These are phyloP conservation scores for Annulohypoxylon truncatum DNA, from an alignment of 2,329 filamentous ascomycete species.

Conservation along the genomic window DNA sequence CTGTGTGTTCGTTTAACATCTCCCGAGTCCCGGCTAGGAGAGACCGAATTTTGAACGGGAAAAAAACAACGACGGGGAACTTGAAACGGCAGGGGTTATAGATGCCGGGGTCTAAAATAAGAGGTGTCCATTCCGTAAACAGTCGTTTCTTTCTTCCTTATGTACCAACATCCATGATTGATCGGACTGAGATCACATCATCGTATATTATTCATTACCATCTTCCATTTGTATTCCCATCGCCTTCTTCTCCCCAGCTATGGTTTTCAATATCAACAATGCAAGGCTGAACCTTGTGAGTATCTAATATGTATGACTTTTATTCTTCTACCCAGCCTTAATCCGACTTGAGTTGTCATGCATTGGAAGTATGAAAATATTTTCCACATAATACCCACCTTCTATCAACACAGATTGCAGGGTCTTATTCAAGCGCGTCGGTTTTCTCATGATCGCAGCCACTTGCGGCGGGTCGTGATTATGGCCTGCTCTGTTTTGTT, in stretches of 20 bases:
- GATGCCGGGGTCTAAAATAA: conserved; percentile 32
- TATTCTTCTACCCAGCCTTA: conserved; percentile 9
- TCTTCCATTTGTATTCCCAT: conserved; percentile 25
- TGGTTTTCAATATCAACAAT: neutral
- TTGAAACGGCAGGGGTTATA: conserved; percentile 34
- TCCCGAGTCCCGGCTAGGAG: conserved; percentile 27
- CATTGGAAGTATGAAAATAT: conserved; percentile 15
- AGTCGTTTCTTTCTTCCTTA: conserved; percentile 21
- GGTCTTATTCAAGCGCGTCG: conserved; percentile 8
- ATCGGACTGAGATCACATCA: conserved; percentile 21
- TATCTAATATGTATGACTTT: neutral
- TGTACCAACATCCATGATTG: conserved; percentile 1
- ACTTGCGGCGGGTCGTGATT: conserved; percentile 17
- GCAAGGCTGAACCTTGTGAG: conserved; percentile 13
- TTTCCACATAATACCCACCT: conserved; percentile 22
- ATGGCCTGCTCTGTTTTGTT: conserved; percentile 13
- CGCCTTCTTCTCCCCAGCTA: conserved; percentile 5
- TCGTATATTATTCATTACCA: neutral
- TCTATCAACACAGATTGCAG: conserved; percentile 3
- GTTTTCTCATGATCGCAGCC: conserved; percentile 7
- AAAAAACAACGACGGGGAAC: conserved; percentile 13
- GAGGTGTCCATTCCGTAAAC: conserved; percentile 17
- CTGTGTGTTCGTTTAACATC: neutral
- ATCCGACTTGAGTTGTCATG: conserved; percentile 26
- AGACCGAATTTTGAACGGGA: conserved; percentile 13